A percentile compares a stretch with the other conserved stretches of the same genome.
Evolutionary conservation across 2,329 filamentous ascomycete species (phyloP).

Genomic region (Arachnomyces sp.): DNA sequence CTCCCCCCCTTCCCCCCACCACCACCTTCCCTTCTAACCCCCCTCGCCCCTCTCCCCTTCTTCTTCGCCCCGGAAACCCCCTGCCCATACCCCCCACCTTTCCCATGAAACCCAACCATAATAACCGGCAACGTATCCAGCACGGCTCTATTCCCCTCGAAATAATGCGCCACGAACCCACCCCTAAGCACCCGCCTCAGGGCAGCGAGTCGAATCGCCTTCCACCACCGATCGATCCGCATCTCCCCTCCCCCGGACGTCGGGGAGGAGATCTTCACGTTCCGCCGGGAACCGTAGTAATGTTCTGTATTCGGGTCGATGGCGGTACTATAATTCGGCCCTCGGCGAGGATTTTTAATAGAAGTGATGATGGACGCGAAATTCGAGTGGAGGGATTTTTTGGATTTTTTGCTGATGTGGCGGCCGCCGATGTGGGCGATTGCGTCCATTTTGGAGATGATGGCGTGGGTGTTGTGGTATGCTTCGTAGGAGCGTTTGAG

Average conservation of each 20-base stretch:
- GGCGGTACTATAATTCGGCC: constrained; percentile 59
- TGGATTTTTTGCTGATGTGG: constrained; percentile 58
- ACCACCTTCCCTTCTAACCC: neutral
- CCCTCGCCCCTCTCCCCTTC: constrained; percentile 1
- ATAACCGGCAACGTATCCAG: constrained; percentile 51
- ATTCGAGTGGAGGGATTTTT: constrained; percentile 57
- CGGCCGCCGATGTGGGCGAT: constrained; percentile 55
- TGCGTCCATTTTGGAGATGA: constrained; percentile 52
- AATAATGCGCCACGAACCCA: constrained; percentile 57
- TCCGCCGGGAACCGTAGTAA: constrained; percentile 56
- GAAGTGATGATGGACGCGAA: constrained; percentile 61
- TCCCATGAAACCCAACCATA: constrained; percentile 15
- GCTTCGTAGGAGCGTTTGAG: constrained; percentile 50
- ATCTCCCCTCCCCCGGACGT: constrained; percentile 28
- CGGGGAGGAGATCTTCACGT: constrained; percentile 44
- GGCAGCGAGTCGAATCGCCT: constrained; percentile 56
- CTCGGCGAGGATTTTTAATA: constrained; percentile 58
- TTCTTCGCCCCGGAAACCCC: constrained; percentile 1
- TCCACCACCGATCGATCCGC: constrained; percentile 67
- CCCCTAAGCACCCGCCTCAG: constrained; percentile 55
- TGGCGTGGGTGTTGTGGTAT: constrained; percentile 56
- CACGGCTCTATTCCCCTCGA: constrained; percentile 52
- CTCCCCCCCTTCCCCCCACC: neutral
- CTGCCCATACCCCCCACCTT: neutral
- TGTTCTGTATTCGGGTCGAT: constrained; percentile 53